Evolutionary conservation across 495 filamentous ascomycete species (phyloP), one percentile per base, ranked within the genome.

Genomic region (Cercophora scortea): DNA sequence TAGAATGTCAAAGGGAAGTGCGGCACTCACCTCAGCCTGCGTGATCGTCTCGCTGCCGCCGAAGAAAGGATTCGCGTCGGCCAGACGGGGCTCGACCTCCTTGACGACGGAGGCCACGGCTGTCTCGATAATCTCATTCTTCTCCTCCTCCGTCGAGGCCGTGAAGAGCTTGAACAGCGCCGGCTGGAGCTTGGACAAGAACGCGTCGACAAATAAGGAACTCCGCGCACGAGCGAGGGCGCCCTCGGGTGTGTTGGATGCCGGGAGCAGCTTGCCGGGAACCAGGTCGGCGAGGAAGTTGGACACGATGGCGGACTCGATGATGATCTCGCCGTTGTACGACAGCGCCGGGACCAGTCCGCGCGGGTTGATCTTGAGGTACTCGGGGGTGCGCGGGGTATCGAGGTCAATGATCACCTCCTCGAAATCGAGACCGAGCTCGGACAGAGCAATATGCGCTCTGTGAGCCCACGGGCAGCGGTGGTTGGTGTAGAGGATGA

Each of bases 381-480:
- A 95, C 78, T 88, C 90, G n/a, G 80, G 73, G 46, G 88, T 87
- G 9, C 89, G 83, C 0, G 90, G 90, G 4, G 59, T 76, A 56
- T 66, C 60, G 43, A 96, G 76, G 62, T 90, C 85, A 63, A 95
- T 90, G 49, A 81, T 83, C 58, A 90, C 86, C 58, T 92, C 86
- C 55, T 92, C 82, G 56, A 82, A 93, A 1, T 84, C 78, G 16
- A 95, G 61, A 32, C 79, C 76, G 11, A 90, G 78, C 63, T 90
- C 88, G 19, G 78, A 75, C 25, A 95, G 79, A 8, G 80, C 80
- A 43, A 92, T 90, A 61, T 94, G 85, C 2, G 79, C 87, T 19
- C 90, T 84, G 61, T 93, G 88, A 1, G 89, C 89, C 79, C 80
- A 94, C 13, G 90, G 90, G 69, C 89, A 94, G 46, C 43, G 25